Evolutionary conservation across 768 basidiomycete genomes (phyloP), one percentile per base, ranked within the genome.

Genomic region (Sarcodon sp.): DNA sequence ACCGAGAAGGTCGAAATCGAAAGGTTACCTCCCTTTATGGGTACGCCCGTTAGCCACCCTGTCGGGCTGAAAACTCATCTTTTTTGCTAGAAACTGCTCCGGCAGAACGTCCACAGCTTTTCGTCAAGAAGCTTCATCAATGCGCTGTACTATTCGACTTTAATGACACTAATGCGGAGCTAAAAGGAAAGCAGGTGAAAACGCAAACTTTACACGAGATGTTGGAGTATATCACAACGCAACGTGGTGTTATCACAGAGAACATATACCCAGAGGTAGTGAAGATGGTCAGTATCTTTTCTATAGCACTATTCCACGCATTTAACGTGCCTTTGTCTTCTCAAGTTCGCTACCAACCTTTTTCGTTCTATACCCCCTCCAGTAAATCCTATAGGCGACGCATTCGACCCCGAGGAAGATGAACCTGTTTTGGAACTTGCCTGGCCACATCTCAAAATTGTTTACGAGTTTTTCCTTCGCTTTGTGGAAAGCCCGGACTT

Each of bases 301-400:
- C 45, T 53, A 47, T 32, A 33, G 18, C n/a, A 31, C 35, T 35
- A 35, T n/a, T 43, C 11, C 41, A 44, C 47, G 52, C 50, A 35
- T 54, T 31, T 33, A 12, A 13, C 33, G 21, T 35, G 9, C 15
- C 43, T 27, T 53, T 27, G 7, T 43, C 34, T 35, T 10, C 49
- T 11, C 63, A 41, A 98, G 94, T 99, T 98, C 73, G 86, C 89
- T 45, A 83, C 85, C 61, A 99, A 99, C 69, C 84, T 99, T 56
- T 99, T 99, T 75, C 88, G 96, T 54, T 92, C 96, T 60, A 98
- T 99, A 77, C 96, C 96, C 67, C 96, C 96, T 58, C 96, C 93
- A 39, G 94, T 98, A 50, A 99, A 99, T 60, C 96, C 96, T 5
- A 87, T 82, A 10, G 96, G 96, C 47, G 96, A 99, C 64, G 96